These are phyloP conservation scores for Tetrahymena borealis DNA, from an alignment of 73 alveolate species.

Conservation along the genomic window DNA sequence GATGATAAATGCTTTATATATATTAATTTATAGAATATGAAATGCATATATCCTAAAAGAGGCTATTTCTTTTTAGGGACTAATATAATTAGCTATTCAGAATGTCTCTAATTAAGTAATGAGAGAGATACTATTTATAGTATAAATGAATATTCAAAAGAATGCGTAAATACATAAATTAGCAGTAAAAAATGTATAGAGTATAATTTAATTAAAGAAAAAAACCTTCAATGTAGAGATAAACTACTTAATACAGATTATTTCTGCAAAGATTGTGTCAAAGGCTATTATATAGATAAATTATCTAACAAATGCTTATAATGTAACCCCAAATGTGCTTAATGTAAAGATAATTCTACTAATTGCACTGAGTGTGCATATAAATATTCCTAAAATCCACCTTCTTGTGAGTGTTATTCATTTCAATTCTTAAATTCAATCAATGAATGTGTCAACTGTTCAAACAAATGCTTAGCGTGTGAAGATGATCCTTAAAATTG, in stretches of 20 bases:
- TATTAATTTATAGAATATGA: background rate
- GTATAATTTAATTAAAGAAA: background rate
- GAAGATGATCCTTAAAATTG: background rate
- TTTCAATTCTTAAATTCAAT: background rate
- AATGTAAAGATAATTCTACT: background rate
- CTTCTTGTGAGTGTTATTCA: background rate
- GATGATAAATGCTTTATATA: background rate
- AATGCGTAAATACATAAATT: background rate
- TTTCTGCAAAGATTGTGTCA: background rate
- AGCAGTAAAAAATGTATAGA: background rate
- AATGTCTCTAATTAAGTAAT: background rate
- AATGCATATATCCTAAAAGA: background rate
- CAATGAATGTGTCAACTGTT: background rate
- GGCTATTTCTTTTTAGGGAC: background rate
- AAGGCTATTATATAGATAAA: background rate
- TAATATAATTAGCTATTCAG: background rate
- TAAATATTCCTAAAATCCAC: background rate
- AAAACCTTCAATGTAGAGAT: background rate
- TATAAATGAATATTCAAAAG: background rate
- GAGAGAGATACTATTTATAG: background rate
- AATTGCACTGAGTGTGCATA: background rate
- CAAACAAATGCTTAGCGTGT: background rate
- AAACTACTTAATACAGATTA: background rate
- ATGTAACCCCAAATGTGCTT: background rate
- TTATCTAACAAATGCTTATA: background rate